Evolutionary conservation across 352 stramenopile genomes (phyloP), one percentile per base, ranked within the genome.

Genomic region (Phytophthora pistaciae): DNA sequence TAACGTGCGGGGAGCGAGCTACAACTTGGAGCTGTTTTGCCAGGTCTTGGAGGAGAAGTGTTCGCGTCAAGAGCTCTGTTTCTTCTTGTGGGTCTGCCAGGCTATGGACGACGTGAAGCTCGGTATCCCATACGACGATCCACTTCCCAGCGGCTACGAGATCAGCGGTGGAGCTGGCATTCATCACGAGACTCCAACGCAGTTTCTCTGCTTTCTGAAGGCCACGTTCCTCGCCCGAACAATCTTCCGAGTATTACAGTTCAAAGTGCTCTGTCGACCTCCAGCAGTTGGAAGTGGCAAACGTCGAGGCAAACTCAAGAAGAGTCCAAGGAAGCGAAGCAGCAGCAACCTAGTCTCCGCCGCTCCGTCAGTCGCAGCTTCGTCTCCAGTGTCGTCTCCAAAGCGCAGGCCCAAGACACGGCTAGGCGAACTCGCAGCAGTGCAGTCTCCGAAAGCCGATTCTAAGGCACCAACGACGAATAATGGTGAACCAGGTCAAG

Each of bases 61-160:
- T 16, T 74, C 66, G 1, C 62, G 60, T 2, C 78, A 88, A 29
- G 75, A 88, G 50, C 68, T 92, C 1, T 75, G 78, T 29, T 92
- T 91, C 58, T 80, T 76, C 14, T 66, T 92, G 3, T 89, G 81
- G 83, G 48, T 84, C 7, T 79, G 85, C 0, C 83, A 92, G 59
- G 80, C 71, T 11, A 79, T 88, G 27, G 71, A 88, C 9, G 65
- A 78, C 13, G 72, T 83, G 2, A 57, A 70, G 10, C 65, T 92
- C 46, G 85, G 85, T 16, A 75, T 91, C 25, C 63, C 77, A 14
- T 92, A 90, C 65, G 79, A 83, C 21, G 46, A 67, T 8, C 56
- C 65, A 1, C 13, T 80, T 16, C 8, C 59, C 27, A 36, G 9
- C 20, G 25, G 21, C 14, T 5, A 38, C 9, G 54, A 42, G 2